These are phyloP conservation scores for Apiotrichum laibachii DNA, from an alignment of 1,284 basidiomycete species.

Conservation along the genomic window DNA sequence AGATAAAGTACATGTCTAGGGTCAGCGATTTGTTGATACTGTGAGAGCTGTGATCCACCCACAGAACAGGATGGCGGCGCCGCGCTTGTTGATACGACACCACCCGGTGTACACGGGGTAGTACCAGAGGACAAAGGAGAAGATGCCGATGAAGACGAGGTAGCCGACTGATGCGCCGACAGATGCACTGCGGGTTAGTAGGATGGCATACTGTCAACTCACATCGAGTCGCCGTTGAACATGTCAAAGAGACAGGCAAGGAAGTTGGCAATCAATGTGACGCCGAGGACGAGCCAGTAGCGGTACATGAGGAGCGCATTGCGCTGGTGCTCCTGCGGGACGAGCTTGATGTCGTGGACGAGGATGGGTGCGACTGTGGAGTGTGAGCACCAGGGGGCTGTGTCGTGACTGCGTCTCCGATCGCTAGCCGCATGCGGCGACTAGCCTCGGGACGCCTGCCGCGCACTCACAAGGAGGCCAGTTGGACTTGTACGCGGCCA, in stretches of 20 bases:
- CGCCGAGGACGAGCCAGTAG: slow-evolving; percentile 77
- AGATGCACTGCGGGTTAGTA: slow-evolving; percentile 34
- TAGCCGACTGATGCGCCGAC: slow-evolving; percentile 55
- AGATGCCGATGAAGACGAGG: slow-evolving; percentile 70
- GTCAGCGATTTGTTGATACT: slow-evolving; percentile 11
- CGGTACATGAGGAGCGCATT: slow-evolving; percentile 79
- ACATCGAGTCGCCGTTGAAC: slow-evolving; percentile 58
- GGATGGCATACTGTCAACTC: neutral
- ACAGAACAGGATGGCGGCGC: slow-evolving; percentile 54
- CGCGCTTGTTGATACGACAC: slow-evolving; percentile 70
- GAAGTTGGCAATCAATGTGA: slow-evolving; percentile 82
- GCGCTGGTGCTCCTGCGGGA: slow-evolving; percentile 79
- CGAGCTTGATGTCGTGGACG: slow-evolving; percentile 84
- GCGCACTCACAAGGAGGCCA: slow-evolving; percentile 49
- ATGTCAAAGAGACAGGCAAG: slow-evolving; percentile 85
- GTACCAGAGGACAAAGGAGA: slow-evolving; percentile 90
- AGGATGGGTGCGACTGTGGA: slow-evolving; percentile 81
- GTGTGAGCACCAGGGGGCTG: neutral
- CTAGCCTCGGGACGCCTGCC: neutral
- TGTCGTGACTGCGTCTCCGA: too few relatives aligned
- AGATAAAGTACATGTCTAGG: slow-evolving; percentile 89
- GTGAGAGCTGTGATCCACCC: slow-evolving; percentile 33
- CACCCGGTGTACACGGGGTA: slow-evolving; percentile 94
- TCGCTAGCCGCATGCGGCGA: too few relatives aligned
- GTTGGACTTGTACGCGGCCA: slow-evolving; percentile 44